Evolutionary conservation across 2,329 filamentous ascomycete genomes (phyloP).

Genomic region (Neofusicoccum laricinum): DNA sequence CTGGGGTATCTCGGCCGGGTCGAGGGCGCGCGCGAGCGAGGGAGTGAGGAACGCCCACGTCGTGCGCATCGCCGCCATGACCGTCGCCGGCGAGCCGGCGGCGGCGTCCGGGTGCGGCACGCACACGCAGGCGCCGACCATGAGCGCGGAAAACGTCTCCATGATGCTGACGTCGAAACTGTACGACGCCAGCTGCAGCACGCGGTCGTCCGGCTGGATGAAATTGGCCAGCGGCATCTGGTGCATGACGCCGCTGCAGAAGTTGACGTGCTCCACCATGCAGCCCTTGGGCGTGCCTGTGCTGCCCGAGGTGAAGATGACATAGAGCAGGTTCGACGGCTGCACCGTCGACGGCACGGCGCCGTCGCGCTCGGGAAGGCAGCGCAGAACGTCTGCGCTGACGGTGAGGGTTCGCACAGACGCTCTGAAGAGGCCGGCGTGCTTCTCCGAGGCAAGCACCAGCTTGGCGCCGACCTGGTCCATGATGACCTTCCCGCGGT

Average conservation of each 20-base stretch:
- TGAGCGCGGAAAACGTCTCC: slow-evolving; percentile 33
- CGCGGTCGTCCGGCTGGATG: slow-evolving; percentile 24
- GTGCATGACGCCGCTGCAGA: background rate
- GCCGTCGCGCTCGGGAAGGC: slow-evolving; percentile 49
- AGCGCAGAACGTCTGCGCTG: slow-evolving; percentile 44
- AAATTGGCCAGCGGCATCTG: background rate
- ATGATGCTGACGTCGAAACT: slow-evolving; percentile 31
- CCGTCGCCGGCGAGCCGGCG: slow-evolving; percentile 49
- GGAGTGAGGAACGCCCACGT: slow-evolving; percentile 44
- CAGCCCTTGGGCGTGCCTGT: slow-evolving; percentile 32
- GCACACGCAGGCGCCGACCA: slow-evolving; percentile 33
- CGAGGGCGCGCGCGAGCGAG: slow-evolving; percentile 33
- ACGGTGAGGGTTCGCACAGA: slow-evolving; percentile 48
- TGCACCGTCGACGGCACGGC: slow-evolving; percentile 24
- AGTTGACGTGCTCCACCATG: background rate
- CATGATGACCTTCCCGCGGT: slow-evolving; percentile 37
- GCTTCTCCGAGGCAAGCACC: slow-evolving; percentile 30
- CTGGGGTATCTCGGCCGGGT: slow-evolving; percentile 41
- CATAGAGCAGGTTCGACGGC: slow-evolving; percentile 25
- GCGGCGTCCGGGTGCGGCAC: slow-evolving; percentile 37
- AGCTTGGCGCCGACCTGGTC: slow-evolving; percentile 24
- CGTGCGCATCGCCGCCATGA: slow-evolving; percentile 42
- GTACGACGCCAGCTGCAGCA: slow-evolving; percentile 29
- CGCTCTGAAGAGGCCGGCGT: slow-evolving; percentile 47
- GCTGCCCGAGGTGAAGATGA: slow-evolving; percentile 36